These are phyloP conservation scores for Cadophora gregata DNA, from an alignment of 2,329 filamentous ascomycete species.

Conservation along the genomic window DNA sequence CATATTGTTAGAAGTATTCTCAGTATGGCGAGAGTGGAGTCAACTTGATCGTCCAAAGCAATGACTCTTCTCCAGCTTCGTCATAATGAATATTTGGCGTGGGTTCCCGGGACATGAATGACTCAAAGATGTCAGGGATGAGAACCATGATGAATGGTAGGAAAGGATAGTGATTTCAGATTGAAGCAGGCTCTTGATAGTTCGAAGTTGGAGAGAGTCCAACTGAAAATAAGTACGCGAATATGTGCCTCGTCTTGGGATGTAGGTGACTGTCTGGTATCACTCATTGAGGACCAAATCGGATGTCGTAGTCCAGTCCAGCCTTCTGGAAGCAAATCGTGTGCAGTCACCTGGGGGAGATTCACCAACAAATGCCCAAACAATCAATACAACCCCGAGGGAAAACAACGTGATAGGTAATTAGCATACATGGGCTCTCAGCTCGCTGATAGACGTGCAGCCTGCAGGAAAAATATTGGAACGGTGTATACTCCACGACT, in stretches of 20 bases:
- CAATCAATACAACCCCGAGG: background rate
- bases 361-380: background rate
- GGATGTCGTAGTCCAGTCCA: too few species aligned
- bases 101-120: background rate
- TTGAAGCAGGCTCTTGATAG: too few species aligned
- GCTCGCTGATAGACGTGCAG: background rate
- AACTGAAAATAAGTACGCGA: too few species aligned
- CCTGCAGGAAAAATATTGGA: background rate
- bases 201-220: too few species aligned
- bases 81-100: background rate
- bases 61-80: background rate
- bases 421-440: too few species aligned
- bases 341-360: background rate
- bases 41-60: constrained; percentile 1
- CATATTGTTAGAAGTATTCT: background rate
- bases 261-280: too few species aligned
- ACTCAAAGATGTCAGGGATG: constrained; percentile 10
- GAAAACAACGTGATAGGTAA: too few species aligned
- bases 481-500: too few species aligned
- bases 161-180: too few species aligned
- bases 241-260: too few species aligned
- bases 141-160: background rate
- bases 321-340: too few species aligned
- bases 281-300: too few species aligned
- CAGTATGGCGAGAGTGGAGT: background rate